Percentiles rank a stretch among this genome's conserved stretches.
phyloP scores from a whole-genome alignment of 2,329 filamentous ascomycete species.

The Apiospora koreana region DNA sequence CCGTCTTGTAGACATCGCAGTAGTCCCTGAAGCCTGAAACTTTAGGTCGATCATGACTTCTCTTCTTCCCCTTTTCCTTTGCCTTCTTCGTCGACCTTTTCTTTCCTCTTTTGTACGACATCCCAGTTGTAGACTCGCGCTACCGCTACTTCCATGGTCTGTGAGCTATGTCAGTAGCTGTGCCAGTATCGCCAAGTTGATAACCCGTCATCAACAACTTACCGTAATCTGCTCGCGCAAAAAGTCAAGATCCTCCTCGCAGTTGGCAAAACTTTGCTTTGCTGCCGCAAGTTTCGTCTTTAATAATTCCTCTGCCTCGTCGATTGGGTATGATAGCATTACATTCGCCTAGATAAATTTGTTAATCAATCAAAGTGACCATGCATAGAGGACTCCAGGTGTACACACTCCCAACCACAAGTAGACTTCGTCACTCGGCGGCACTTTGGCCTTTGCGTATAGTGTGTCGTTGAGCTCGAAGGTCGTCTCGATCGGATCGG shows the following conservation, averaged over 20 bases:
- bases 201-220: slow-evolving; percentile 32
- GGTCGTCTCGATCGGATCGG: slow-evolving; percentile 81
- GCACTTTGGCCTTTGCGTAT: slow-evolving; percentile 83
- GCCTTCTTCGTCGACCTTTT: slow-evolving; percentile 67
- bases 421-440: slow-evolving; percentile 87
- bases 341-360: slow-evolving; percentile 72
- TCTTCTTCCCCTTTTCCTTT: slow-evolving; percentile 41
- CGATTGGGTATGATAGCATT: slow-evolving; percentile 92
- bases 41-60: background rate
- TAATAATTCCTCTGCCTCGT: slow-evolving; percentile 81
- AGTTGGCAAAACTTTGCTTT: slow-evolving; percentile 78
- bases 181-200: background rate
- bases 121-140: slow-evolving; percentile 99
- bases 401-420: slow-evolving; percentile 85
- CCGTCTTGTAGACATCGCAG: background rate
- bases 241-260: slow-evolving; percentile 95
- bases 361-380: slow-evolving; percentile 11
- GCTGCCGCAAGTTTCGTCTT: slow-evolving; percentile 77
- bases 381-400: background rate
- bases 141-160: slow-evolving; percentile 96
- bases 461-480: slow-evolving; percentile 97
- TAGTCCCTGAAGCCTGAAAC: background rate
- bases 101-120: slow-evolving; percentile 91
- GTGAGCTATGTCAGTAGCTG: slow-evolving; percentile 9
- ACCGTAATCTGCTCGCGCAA: slow-evolving; percentile 95